phyloP scores from a whole-genome alignment of 192 early-diverging fungal genomes.

The Pilaira anomala region DNA sequence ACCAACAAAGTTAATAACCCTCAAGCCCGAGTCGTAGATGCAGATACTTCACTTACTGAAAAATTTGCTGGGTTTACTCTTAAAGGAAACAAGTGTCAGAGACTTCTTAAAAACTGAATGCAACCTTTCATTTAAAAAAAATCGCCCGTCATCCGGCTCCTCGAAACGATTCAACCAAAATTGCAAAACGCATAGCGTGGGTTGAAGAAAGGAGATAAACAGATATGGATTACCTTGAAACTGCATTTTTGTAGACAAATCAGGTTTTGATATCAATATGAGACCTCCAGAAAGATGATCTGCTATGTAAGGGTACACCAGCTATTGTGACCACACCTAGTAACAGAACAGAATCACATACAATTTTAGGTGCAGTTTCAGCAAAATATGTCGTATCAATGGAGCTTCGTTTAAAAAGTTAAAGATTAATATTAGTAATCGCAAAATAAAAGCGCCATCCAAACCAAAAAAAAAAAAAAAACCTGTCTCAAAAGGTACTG shows the following conservation, averaged over 20 bases:
- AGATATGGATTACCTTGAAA: conserved; percentile 11
- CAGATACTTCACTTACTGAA: too few species aligned
- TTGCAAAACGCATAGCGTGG: conserved; percentile 5
- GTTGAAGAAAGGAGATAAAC: not conserved
- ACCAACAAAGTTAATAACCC: too few species aligned
- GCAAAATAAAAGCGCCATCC: conserved; percentile 2
- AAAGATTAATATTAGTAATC: not conserved
- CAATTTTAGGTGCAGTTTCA: conserved; percentile 10
- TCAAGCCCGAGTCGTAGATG: too few species aligned
- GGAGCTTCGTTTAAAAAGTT: conserved; percentile 5
- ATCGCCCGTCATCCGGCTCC: too few species aligned
- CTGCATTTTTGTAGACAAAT: conserved; percentile 16
- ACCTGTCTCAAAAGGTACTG: conserved; percentile 4
- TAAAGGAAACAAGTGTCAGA: too few species aligned
- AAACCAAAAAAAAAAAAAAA: conserved; percentile 11
- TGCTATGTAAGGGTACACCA: conserved; percentile 3
- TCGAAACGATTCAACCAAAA: conserved; percentile 2
- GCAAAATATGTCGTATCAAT: conserved; percentile 4
- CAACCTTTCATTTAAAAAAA: too few species aligned
- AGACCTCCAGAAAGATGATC: not conserved
- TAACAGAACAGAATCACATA: not conserved
- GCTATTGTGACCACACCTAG: conserved; percentile 2
- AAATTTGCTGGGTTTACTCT: too few species aligned
- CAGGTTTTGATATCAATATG: conserved; percentile 16
- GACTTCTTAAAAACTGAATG: too few species aligned